Conservation (phyloP, 768 basidiomycete species). For the Hypsizygus marmoreus region DNA sequence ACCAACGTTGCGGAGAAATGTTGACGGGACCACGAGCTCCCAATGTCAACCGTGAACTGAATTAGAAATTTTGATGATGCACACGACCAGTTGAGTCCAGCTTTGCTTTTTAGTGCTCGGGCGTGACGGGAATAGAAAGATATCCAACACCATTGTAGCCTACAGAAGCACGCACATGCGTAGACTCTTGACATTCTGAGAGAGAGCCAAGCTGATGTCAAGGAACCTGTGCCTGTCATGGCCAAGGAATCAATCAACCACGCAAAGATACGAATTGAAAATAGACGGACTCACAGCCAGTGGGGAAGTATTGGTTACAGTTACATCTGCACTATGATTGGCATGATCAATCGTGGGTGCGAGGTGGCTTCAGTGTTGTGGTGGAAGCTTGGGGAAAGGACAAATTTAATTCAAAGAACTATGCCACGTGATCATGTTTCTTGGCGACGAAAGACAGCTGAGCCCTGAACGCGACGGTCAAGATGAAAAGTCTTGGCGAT, state of each 20-base stretch:
- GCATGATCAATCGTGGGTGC: too few species aligned
- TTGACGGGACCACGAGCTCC: not conserved
- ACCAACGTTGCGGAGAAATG: not conserved
- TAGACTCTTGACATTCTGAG: not conserved
- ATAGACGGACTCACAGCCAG: too few species aligned
- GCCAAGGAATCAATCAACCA: too few species aligned
- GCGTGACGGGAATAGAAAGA: not conserved
- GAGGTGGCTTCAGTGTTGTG: too few species aligned
- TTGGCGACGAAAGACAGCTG: too few species aligned
- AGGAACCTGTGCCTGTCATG: too few species aligned
- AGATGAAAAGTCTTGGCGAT: not conserved
- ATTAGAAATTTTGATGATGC: not conserved
- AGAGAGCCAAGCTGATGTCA: constrained; percentile 1
- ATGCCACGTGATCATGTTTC: not conserved
- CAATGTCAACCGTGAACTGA: not conserved
- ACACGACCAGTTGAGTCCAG: not conserved
- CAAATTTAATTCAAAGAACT: not conserved
- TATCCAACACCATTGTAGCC: too few species aligned
- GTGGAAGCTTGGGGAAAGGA: too few species aligned
- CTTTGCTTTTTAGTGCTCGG: not conserved
- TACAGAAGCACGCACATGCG: not conserved
- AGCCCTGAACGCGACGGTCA: too few species aligned
- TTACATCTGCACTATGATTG: too few species aligned
- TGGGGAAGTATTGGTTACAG: too few species aligned
- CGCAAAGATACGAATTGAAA: too few species aligned